phyloP scores from a whole-genome alignment of 768 basidiomycete species.

The Boletus huronensis region DNA sequence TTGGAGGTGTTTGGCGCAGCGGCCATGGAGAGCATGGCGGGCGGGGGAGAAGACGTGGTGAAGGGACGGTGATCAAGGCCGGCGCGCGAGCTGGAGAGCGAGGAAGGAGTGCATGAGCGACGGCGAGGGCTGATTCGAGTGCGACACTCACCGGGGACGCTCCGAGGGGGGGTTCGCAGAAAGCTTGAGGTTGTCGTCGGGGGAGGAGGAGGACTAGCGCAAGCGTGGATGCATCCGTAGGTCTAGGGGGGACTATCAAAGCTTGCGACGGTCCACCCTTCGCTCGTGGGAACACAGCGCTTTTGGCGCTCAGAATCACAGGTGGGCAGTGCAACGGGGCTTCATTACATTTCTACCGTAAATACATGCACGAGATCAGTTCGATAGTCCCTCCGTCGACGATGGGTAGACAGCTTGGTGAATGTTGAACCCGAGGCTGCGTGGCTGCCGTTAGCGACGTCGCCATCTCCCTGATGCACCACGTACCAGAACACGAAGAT shows the following conservation, averaged over 20 bases:
- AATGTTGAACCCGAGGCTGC: constrained; percentile 76
- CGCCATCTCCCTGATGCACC: no score
- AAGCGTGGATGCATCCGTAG: constrained; percentile 28
- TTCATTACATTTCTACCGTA: constrained; percentile 3
- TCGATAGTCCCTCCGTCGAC: constrained; percentile 1
- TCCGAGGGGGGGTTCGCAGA: constrained; percentile 1
- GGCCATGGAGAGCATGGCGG: constrained; percentile 10
- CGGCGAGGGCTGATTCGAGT: constrained; percentile 4
- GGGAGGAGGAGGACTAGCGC: constrained; percentile 15
- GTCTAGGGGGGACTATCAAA: constrained; percentile 28
- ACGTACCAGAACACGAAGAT: constrained; percentile 89
- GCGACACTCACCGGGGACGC: neutral
- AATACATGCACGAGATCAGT: constrained; percentile 1
- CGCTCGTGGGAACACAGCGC: constrained; percentile 26
- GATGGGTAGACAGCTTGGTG: constrained; percentile 52
- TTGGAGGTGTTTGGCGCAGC: constrained; percentile 10
- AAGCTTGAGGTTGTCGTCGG: constrained; percentile 9
- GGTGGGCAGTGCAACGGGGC: constrained; percentile 1
- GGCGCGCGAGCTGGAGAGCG: constrained; percentile 4
- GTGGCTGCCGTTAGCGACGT: constrained; percentile 3
- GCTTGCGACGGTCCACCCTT: neutral
- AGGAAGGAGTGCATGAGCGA: neutral
- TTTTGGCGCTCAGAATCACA: neutral
- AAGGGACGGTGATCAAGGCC: constrained; percentile 2
- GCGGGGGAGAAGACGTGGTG: constrained; percentile 13